Base-by-base conservation (phyloP, 768 basidiomycete species). In the Psilocybe cyanescens region DNA sequence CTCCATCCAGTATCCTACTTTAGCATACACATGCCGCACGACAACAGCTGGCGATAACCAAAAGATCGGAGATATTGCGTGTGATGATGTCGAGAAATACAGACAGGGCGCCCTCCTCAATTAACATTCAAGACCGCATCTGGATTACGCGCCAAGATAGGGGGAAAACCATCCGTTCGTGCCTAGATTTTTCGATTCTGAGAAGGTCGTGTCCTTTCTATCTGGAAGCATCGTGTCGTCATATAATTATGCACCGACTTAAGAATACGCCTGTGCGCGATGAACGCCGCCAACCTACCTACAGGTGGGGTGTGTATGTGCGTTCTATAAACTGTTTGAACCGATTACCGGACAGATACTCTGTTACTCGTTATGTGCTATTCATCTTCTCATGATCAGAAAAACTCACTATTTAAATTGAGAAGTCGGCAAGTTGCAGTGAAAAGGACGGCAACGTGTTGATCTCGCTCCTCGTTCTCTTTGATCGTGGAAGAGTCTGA, bases 71-170 rank as follows among this genome's bases (percentile, higher is more conserved):
- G 37, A 51, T 51, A 30, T 58, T 52, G 16, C 35, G 35, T 58
- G 48, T 24, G 28, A 51, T 58, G 48, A 41, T 31, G 37, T 58
- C 57, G 35, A 51, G 49, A 52, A 39, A 44, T 44, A n/a, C 41
- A 14, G n/a, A n/a, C 14, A 44, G 41, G 11, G n/a, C 41, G 41
- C 3, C 41, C 14, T n/a, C 14, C n/a, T 44, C 41, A 44, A 44
- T 44, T 44, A 44, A 44, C 41, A 44, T 44, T 12, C 41, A 44
- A 44, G 41, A 44, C n/a, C 41, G 4, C n/a, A n/a, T 44, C 14
- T 44, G 41, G 41, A 44, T 51, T 29, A 51, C 49, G 29, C 49
- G 49, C 49, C 49, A 51, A 51, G 49, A 51, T 30, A 16, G 49
- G 49, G 31, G 29, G 29, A 12, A 51, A 16, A 48, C 47, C 19